phyloP scores from a whole-genome alignment of 2,329 filamentous ascomycete genomes.

The Claviceps arundinis region DNA sequence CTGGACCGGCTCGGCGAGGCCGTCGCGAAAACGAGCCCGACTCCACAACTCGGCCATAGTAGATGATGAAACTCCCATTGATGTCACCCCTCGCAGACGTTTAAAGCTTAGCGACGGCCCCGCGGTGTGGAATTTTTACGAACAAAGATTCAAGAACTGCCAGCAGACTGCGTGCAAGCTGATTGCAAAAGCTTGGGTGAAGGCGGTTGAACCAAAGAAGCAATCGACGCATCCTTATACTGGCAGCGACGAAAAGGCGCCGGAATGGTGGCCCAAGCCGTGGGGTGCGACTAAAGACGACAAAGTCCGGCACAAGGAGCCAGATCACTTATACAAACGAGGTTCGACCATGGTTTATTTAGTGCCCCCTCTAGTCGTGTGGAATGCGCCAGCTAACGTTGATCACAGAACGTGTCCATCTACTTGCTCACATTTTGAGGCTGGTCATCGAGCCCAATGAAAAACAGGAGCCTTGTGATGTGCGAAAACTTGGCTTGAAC shows the following conservation, averaged over 20 bases:
- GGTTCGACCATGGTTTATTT: conserved; percentile 30
- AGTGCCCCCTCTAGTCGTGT: neutral
- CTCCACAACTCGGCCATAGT: conserved; percentile 24
- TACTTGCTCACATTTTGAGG: conserved; percentile 47
- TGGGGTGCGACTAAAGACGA: conserved; percentile 37
- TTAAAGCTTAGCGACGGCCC: conserved; percentile 41
- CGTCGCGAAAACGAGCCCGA: conserved; percentile 16
- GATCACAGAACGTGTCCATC: conserved; percentile 39
- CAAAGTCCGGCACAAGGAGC: conserved; percentile 55
- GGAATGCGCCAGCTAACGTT: neutral
- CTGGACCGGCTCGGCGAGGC: conserved; percentile 18
- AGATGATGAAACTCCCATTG: conserved; percentile 28
- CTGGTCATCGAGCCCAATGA: conserved; percentile 39
- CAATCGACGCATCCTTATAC: conserved; percentile 64
- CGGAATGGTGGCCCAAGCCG: conserved; percentile 53
- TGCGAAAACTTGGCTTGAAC: conserved; percentile 39
- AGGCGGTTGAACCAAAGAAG: conserved; percentile 63
- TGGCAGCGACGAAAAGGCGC: conserved; percentile 45
- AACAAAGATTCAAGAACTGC: conserved; percentile 47
- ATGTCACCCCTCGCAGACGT: conserved; percentile 25
- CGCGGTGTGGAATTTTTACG: conserved; percentile 46
- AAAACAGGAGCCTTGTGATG: conserved; percentile 32
- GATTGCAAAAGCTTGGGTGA: conserved; percentile 64
- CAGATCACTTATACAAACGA: conserved; percentile 57
- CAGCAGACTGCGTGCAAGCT: conserved; percentile 61